Base-by-base conservation (phyloP, 2,329 filamentous ascomycete genomes). In the Macrophomina tecta region DNA sequence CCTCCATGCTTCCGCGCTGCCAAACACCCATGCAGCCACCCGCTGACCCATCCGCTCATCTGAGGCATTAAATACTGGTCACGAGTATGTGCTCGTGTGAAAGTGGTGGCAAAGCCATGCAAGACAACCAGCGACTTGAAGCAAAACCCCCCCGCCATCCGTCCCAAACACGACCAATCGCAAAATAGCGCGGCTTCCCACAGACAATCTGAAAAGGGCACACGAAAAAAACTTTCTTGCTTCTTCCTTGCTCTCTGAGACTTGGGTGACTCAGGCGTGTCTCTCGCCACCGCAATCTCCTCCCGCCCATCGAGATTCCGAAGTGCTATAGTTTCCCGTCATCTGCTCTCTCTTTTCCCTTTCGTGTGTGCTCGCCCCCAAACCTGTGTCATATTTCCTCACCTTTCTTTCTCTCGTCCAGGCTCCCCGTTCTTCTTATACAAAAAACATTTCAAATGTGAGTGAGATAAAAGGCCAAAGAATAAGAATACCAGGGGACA, bases 131-230 rank as follows among this genome's bases (percentile, higher is more conserved):
- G 14, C 49, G 32, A 23, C 30, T n/a, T 4, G 14, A n/a, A 18
- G 16, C 16, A 38, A 23, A n/a, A 36, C 52, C 34, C 36, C 36
- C 4, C 30, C 12, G 32, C 52, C 52, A 55, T 28, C 52, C 23
- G 52, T 16, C 52, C 52, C n/a, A 23, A 40, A 55, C 52, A 55
- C 34, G 34, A 36, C 52, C 52, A 40, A 34, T 40, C 5, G 52
- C 3, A 55, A 28, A 14, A 23, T 23, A 23, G 23, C 23, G 23
- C 23, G 7, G 32, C 16, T 38, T 7, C 36, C 2, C 36, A 38
- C 36, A 38, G 4, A 23, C 36, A 38, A 38, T 12, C 36, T 8
- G 36, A 38, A 38, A 7, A 40, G 32, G 16, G 5, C n/a, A 55
- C 34, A 6, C 34, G 7, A 53, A 14, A 55, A 14, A 55, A 12